Base-by-base conservation (phyloP, 495 filamentous ascomycete species). In the Aspergillus olivimuriae region DNA sequence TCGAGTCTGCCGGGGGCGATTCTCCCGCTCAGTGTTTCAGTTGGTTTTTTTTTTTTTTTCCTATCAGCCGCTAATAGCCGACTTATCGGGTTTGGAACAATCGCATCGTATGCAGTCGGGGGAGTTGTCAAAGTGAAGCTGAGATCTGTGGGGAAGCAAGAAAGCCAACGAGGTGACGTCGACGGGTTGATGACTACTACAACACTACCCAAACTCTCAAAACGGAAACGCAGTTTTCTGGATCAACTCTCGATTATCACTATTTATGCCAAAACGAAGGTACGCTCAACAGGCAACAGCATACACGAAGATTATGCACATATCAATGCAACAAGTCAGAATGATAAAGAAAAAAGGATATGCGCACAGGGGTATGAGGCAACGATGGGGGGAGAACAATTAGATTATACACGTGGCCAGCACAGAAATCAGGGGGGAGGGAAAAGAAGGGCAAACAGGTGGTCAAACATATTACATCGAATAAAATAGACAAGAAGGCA, bases 361-460 rank as follows among this genome's bases (percentile, higher is more conserved):
- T 50, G 52, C 48, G 39, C 44, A 53, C 50, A 39, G 50, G 62
- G 52, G 51, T 55, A 56, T 51, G 56, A 60, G 44, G 43, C 56
- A 61, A 55, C 44, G 57, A 59, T 56, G 53, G 53, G 48, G 49
- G 47, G 36, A 47, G 7, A 49, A 55, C 43, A 52, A 62, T 55
- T 60, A 60, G 56, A 55, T 44, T 57, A 53, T 48, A 57, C 53
- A 57, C 52, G 53, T 60, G 57, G 28, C 57, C 57, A 60, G 57
- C 57, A 60, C 53, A 53, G n/a, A 34, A 16, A 52, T 17, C 18
- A 23, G 19, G 20, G 15, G 20, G 11, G 42, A 32, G 24, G 14
- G 21, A 20, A 43, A 36, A 10, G 31, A 53, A 43, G 39, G 26
- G 47, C 39, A 50, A 28, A 46, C 39, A 22, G 20, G 37, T 35